Evolutionary conservation across 2,329 filamentous ascomycete species (phyloP), one percentile per base, ranked within the genome.

Genomic region (Dactylonectria macrodidyma): DNA sequence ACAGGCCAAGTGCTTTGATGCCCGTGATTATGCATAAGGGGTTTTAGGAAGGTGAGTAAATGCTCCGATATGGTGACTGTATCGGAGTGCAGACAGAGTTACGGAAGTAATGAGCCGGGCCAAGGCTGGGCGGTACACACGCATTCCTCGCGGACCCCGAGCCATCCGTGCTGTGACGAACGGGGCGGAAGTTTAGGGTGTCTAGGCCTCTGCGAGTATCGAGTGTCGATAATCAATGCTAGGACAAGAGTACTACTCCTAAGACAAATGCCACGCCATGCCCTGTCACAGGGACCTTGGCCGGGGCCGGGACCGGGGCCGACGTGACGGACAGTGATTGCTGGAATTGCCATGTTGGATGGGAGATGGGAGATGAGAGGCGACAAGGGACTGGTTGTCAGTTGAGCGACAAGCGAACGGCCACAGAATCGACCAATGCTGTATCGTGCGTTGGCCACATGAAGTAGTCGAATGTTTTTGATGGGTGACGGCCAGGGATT

Each of bases 101-200:
- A 19, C 59, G 64, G 64, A 62, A 52, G n/a, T 38, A 47, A n/a
- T 10, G 38, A 62, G 64, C 64, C 59, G 64, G 52, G 64, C 64
- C 64, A 66, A 62, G 64, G 8, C 50, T 52, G 48, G 48, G 48
- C 48, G 48, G 41, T 34, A 10, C 52, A 57, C 58, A 26, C 36
- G 61, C 73, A 72, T 75, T 66, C 68, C 65, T 74, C 61, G 70
- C 65, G 33, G 65, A 67, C 71, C 64, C 73, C 73, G 73, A 75
- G 63, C 59, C 65, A 73, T 64, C 70, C 71, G 73, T 73, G 68
- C 63, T 55, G 33, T 55, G 48, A 26, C 41, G 51, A 52, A 38
- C 50, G 46, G 64, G 61, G 68, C 38, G 59, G 62, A 47, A 55
- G 59, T 56, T 46, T 19, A 19, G 19, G 65, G 59, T 19, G 19